Base-by-base conservation (phyloP, 2,329 filamentous ascomycete genomes). In the Phaeosphaeria sp. region DNA sequence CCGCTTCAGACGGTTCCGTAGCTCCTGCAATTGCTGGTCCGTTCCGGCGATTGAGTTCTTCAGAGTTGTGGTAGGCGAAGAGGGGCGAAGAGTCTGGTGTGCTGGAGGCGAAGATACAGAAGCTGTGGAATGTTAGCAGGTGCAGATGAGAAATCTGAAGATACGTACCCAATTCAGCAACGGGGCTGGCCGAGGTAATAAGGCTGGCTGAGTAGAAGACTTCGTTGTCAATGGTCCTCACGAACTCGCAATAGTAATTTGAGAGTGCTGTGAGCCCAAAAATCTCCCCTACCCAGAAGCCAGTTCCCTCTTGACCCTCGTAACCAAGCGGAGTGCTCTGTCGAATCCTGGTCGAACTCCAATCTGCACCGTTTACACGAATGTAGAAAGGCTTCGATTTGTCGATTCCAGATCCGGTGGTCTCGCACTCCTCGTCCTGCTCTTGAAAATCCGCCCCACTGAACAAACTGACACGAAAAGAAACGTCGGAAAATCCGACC, bases 181-280 rank as follows among this genome's bases (percentile, higher is more conserved):
- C 83, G 30, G 83, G 83, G 63, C 86, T 80, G 55, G 83, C 77
- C 53, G 86, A 86, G 45, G 90, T 92, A 72, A 89, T 86, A 61
- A 93, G 85, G 76, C 87, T 91, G 6, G 89, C 88, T 24, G 88
- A 87, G 72, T 91, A 92, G 61, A 93, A 81, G 55, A 91, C 81
- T 67, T 86, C 80, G 60, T 87, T 84, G 57, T 88, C 89, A 24
- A 80, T 80, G 43, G 86, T 88, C 74, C 89, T 86, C 57, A 93
- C 85, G 73, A 93, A 91, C 74, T 94, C 90, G 77, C 87, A 91
- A 62, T 88, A 86, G 77, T 93, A 94, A 77, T 89, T 92, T 56
- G 89, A 91, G 65, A 89, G 82, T 7, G 91, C 89, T 18, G 90
- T 87, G 48, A 89, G 81, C 58, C 87, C 87, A 59, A 86, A 88